Percentiles rank a stretch among this genome's conserved stretches.
These are phyloP conservation scores for Taxawa tesnikishii DNA, from an alignment of 2,329 filamentous ascomycete species.

Conservation along the genomic window DNA sequence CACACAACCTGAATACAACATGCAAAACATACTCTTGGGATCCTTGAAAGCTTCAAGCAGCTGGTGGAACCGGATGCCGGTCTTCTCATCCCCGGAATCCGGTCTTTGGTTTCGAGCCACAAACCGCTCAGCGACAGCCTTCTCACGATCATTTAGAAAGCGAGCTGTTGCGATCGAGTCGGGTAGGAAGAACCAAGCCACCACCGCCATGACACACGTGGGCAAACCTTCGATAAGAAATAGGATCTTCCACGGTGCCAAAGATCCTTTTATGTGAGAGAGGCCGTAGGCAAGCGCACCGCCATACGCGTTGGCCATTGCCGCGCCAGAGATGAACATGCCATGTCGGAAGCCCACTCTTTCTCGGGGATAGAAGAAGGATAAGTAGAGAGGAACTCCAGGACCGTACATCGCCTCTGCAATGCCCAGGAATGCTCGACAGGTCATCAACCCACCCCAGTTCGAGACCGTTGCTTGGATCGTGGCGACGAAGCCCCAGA, in stretches of 20 bases:
- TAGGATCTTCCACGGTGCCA: conserved; percentile 50
- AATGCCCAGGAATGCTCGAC: conserved; percentile 35
- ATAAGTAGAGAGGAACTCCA: conserved; percentile 51
- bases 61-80: conserved; percentile 32
- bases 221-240: conserved; percentile 53
- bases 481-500: conserved; percentile 35
- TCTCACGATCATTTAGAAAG: conserved; percentile 44
- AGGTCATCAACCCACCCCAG: conserved; percentile 36
- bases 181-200: conserved; percentile 42
- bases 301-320: conserved; percentile 69
- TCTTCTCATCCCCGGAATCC: conserved; percentile 33
- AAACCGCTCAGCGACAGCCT: conserved; percentile 37
- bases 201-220: conserved; percentile 39
- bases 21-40: conserved; percentile 8
- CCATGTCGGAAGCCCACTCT: conserved; percentile 44
- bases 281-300: conserved; percentile 53
- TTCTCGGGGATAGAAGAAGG: conserved; percentile 48
- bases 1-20: not conserved
- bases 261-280: conserved; percentile 41
- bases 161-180: conserved; percentile 36
- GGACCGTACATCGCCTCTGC: conserved; percentile 21
- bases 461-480: conserved; percentile 32
- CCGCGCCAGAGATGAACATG: conserved; percentile 40
- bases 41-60: conserved; percentile 30
- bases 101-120: conserved; percentile 3